These are phyloP conservation scores for Aureococcus anophagefferens DNA, from an alignment of 108 stramenopile species.

Conservation along the genomic window DNA sequence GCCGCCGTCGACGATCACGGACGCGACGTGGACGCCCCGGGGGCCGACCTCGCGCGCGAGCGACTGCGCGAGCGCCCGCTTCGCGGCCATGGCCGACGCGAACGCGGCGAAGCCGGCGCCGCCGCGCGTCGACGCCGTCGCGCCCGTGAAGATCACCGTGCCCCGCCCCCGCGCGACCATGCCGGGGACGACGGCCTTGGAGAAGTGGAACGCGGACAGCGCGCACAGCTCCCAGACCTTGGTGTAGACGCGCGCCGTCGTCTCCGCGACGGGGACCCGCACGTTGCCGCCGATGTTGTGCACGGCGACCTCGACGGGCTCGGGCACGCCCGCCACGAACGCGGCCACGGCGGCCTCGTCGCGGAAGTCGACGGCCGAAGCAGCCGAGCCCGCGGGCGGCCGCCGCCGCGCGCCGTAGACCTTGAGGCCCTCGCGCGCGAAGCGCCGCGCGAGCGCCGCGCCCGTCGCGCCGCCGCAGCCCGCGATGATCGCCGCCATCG, in stretches of 20 bases:
- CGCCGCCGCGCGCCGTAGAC: no score
- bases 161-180: constrained; percentile 19
- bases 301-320: constrained; percentile 17
- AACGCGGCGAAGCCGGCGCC: constrained; percentile 23
- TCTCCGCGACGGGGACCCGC: constrained; percentile 13
- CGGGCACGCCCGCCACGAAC: neutral
- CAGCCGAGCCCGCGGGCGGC: no score
- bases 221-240: constrained; percentile 23
- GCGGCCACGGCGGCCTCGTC: constrained; percentile 10
- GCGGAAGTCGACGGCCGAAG: constrained; percentile 2
- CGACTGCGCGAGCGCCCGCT: constrained; percentile 21
- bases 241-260: constrained; percentile 11
- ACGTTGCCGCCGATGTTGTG: constrained; percentile 25
- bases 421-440: no score
- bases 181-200: constrained; percentile 13
- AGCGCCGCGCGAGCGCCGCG: no score
- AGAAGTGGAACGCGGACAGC: constrained; percentile 18
- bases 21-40: constrained; percentile 32
- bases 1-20: no score
- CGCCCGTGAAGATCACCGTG: constrained; percentile 36
- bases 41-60: constrained; percentile 31
- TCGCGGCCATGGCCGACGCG: constrained; percentile 22
- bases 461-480: no score
- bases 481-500: no score
- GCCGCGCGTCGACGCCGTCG: constrained; percentile 25